Percentiles rank a stretch among this genome's conserved stretches.
These are phyloP conservation scores for Colletotrichum agaves DNA, from an alignment of 2,329 filamentous ascomycete species.

Conservation along the genomic window DNA sequence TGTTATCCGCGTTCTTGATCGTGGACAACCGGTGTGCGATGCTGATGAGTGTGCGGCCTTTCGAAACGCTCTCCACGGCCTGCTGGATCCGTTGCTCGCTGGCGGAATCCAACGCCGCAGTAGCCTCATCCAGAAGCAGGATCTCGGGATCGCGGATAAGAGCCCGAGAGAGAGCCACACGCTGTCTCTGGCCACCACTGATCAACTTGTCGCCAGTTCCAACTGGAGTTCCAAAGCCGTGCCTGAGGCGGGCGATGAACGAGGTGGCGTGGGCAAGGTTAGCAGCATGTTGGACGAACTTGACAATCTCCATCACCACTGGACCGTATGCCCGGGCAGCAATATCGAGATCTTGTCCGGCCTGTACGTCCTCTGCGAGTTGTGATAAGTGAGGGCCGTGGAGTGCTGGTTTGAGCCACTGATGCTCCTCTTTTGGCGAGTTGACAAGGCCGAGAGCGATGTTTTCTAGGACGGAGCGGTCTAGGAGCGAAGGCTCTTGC, in stretches of 20 bases:
- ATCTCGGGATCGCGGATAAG: conserved; percentile 70
- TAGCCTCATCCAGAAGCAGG: conserved; percentile 75
- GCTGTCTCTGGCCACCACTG: conserved; percentile 70
- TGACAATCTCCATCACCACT: conserved; percentile 61
- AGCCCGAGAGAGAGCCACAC: conserved; percentile 70
- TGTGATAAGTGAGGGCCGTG: conserved; percentile 60
- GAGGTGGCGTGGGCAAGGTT: conserved; percentile 66
- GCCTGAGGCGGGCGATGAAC: conserved; percentile 65
- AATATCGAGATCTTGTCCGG: conserved; percentile 58
- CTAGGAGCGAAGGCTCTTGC: conserved; percentile 57
- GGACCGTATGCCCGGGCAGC: conserved; percentile 56
- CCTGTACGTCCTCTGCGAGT: conserved; percentile 62
- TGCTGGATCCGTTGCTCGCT: conserved; percentile 60
- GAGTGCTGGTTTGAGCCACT: conserved; percentile 56
- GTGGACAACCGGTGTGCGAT: conserved; percentile 73
- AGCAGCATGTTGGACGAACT: conserved; percentile 61
- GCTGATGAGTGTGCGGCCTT: conserved; percentile 69
- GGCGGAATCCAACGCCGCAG: conserved; percentile 60
- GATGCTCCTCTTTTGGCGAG: conserved; percentile 52
- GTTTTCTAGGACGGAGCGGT: conserved; percentile 61
- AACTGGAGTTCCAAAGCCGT: conserved; percentile 64
- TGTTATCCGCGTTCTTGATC: conserved; percentile 71
- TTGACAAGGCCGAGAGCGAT: conserved; percentile 62
- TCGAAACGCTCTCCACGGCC: conserved; percentile 56
- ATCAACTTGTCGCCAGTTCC: conserved; percentile 65